Conservation (phyloP, 805 yeast genomes). For the Yarrowia hollandica region DNA sequence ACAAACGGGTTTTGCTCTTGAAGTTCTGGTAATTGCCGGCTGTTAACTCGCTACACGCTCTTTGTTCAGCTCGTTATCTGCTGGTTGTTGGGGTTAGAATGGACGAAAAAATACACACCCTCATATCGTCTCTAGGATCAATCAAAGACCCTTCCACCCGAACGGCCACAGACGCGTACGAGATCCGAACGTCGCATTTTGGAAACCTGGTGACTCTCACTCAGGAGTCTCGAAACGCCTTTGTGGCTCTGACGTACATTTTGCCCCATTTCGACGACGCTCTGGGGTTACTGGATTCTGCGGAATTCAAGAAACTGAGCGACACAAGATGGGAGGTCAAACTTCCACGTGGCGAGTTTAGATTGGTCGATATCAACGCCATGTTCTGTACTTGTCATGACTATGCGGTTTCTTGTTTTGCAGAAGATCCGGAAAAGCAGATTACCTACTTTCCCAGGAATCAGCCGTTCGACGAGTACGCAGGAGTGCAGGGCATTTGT, state of each 20-base stretch:
- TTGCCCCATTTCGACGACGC: constrained; percentile 16
- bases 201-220: constrained; percentile 11
- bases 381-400: constrained; percentile 24
- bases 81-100: too few relatives aligned
- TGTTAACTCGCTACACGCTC: too few relatives aligned
- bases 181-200: constrained; percentile 12
- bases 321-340: constrained; percentile 9
- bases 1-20: too few relatives aligned
- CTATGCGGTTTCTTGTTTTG: not conserved
- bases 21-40: too few relatives aligned
- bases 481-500: constrained; percentile 12
- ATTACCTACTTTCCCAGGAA: constrained; percentile 2
- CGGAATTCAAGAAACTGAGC: constrained; percentile 7
- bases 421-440: not conserved
- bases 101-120: constrained; percentile 18
- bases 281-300: not conserved
- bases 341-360: not conserved
- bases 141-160: constrained; percentile 12
- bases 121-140: not conserved
- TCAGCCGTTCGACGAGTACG: constrained; percentile 18
- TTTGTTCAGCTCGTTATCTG: too few relatives aligned
- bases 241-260: constrained; percentile 3
- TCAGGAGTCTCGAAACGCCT: constrained; percentile 4
- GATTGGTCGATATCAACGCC: constrained; percentile 9
- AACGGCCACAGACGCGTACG: constrained; percentile 9